Evolutionary conservation across 2,329 filamentous ascomycete genomes (phyloP).

Genomic region (Trichophaea hybrida): DNA sequence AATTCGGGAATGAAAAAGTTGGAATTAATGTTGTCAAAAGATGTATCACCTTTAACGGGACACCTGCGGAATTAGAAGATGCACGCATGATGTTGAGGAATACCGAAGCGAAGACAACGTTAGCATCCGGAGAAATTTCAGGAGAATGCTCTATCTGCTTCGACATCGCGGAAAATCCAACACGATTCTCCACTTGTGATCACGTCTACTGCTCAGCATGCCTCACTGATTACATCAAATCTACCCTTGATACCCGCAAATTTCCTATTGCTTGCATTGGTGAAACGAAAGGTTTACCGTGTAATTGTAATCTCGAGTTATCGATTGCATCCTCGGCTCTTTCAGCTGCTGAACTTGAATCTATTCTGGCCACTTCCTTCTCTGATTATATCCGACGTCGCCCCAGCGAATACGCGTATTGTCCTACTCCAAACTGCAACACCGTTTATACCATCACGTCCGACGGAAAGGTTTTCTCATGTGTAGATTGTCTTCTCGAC

Average conservation of each 20-base stretch:
- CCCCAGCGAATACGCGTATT: conserved; percentile 9
- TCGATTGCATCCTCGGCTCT: conserved; percentile 16
- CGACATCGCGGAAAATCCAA: conserved; percentile 6
- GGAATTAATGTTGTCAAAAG: conserved; percentile 7
- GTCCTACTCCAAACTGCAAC: conserved; percentile 18
- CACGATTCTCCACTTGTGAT: conserved; percentile 26
- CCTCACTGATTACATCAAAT: conserved; percentile 31
- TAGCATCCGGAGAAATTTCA: conserved; percentile 30
- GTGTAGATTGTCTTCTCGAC: conserved; percentile 22
- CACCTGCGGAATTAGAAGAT: conserved; percentile 1
- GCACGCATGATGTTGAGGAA: background rate
- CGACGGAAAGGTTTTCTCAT: conserved; percentile 9
- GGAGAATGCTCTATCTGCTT: conserved; percentile 30
- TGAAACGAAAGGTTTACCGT: background rate
- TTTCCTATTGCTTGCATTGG: conserved; percentile 25
- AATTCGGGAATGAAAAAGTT: conserved; percentile 9
- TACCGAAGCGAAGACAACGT: conserved; percentile 16
- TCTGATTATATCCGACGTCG: conserved; percentile 8
- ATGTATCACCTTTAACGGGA: conserved; percentile 8
- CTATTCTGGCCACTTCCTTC: conserved; percentile 11
- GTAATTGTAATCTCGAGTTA: background rate
- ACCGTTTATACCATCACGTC: conserved; percentile 7
- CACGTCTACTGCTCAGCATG: conserved; percentile 36
- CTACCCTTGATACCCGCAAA: conserved; percentile 15
- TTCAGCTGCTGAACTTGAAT: conserved; percentile 26